Evolutionary conservation across 169 alveolate species (phyloP).

Genomic region (Cryptosporidium tyzzeri): DNA sequence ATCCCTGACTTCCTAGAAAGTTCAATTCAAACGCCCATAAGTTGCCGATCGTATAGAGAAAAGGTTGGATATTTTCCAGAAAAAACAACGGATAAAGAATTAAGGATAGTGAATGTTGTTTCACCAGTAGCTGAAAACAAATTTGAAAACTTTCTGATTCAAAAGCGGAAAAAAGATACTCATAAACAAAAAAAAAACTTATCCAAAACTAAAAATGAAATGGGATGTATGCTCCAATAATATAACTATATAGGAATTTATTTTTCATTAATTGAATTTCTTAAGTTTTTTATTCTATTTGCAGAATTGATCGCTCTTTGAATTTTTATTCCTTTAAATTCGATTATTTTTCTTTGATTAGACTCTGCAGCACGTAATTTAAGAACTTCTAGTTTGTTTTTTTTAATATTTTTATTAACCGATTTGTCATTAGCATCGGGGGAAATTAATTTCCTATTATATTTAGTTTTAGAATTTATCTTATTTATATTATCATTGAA

Average conservation of each 20-base stretch:
- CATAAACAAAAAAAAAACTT: background rate
- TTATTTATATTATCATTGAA: background rate
- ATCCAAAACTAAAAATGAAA: background rate
- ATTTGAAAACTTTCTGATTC: background rate
- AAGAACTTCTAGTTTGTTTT: constrained; percentile 4
- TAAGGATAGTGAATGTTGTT: constrained; percentile 43
- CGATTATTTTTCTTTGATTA: constrained; percentile 9
- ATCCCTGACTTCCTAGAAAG: constrained; percentile 63
- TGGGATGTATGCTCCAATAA: constrained; percentile 23
- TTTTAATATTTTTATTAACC: background rate
- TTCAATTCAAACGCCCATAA: constrained; percentile 14
- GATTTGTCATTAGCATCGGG: background rate
- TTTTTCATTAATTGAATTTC: background rate
- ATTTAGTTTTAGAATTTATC: background rate
- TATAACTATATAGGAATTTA: background rate
- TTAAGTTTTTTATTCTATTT: constrained; percentile 10
- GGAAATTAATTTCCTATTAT: background rate
- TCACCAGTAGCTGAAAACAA: constrained; percentile 4
- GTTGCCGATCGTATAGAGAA: constrained; percentile 6
- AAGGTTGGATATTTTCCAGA: constrained; percentile 29
- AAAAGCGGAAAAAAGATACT: constrained; percentile 12
- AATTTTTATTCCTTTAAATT: background rate
- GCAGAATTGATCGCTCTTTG: constrained; percentile 16
- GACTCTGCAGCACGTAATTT: constrained; percentile 63
- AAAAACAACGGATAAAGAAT: background rate